These are phyloP conservation scores for Lachnellula occidentalis DNA, from an alignment of 2,329 filamentous ascomycete species.

Conservation along the genomic window DNA sequence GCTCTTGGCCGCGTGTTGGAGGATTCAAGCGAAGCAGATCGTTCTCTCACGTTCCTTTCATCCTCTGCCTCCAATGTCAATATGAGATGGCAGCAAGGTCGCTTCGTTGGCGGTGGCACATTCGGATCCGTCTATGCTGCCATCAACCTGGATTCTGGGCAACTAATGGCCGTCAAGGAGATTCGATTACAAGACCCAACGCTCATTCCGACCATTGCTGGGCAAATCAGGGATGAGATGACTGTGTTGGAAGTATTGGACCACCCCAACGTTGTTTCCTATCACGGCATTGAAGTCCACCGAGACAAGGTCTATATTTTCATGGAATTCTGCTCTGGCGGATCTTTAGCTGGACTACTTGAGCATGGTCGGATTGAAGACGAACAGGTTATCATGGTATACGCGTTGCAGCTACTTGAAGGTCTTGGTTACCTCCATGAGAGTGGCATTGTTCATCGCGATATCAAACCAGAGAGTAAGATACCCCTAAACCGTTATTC, in stretches of 20 bases:
- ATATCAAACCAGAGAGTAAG: constrained; percentile 96
- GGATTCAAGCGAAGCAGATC: constrained; percentile 91
- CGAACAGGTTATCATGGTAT: constrained; percentile 95
- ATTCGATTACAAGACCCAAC: constrained; percentile 96
- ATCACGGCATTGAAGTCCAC: constrained; percentile 97
- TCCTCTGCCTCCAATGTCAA: constrained; percentile 93
- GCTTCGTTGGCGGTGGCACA: constrained; percentile 92
- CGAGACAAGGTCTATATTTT: constrained; percentile 99
- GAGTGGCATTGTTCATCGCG: constrained; percentile 85
- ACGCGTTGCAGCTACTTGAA: constrained; percentile 88
- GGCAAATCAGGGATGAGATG: constrained; percentile 96
- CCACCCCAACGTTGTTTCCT: constrained; percentile 95
- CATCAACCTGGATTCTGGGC: constrained; percentile 93
- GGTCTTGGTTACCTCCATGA: constrained; percentile 92
- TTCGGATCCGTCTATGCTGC: constrained; percentile 97
- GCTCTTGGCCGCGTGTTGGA: constrained; percentile 87
- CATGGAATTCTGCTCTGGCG: constrained; percentile 98
- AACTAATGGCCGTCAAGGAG: constrained; percentile 98
- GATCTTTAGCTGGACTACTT: constrained; percentile 80
- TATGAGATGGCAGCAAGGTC: constrained; percentile 97
- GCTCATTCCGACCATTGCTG: constrained; percentile 86
- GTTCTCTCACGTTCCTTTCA: constrained; percentile 87
- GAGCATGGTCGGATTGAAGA: constrained; percentile 97
- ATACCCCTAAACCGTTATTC: constrained; percentile 22
- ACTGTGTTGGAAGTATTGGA: constrained; percentile 90